Evolutionary conservation across 495 filamentous ascomycete species (phyloP).

Genomic region (Penicillium pancosmium): DNA sequence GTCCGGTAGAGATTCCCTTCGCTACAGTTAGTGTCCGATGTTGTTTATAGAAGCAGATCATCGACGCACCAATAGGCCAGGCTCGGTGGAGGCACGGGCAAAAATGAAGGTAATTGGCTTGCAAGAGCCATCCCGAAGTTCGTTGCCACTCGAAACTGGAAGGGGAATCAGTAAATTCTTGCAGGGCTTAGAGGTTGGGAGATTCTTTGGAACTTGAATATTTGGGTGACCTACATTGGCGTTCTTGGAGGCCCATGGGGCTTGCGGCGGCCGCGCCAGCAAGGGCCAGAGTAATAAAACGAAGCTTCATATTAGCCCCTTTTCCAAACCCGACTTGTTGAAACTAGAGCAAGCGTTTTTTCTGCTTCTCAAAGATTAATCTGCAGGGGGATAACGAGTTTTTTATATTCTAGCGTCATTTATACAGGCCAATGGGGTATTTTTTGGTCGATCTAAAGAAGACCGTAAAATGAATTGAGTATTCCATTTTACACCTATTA

Average conservation of each 20-base stretch:
- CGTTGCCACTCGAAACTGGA: constrained; percentile 31
- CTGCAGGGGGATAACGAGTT: not conserved
- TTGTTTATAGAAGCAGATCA: not conserved
- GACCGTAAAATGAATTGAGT: not conserved
- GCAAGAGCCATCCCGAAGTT: constrained; percentile 49
- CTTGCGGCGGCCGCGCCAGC: constrained; percentile 17
- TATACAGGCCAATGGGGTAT: not conserved
- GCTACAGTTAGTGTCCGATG: not conserved
- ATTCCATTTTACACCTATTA: not conserved
- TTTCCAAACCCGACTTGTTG: not conserved
- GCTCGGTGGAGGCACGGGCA: constrained; percentile 52
- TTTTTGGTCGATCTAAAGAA: not conserved
- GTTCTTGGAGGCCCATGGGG: constrained; percentile 18
- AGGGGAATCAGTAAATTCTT: no score
- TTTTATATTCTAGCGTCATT: not conserved
- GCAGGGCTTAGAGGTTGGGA: not conserved
- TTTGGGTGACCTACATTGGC: constrained; percentile 12
- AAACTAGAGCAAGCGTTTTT: not conserved
- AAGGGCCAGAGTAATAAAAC: constrained; percentile 12
- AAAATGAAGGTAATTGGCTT: constrained; percentile 54
- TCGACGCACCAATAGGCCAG: constrained; percentile 15
- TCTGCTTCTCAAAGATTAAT: not conserved
- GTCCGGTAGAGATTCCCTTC: constrained; percentile 45
- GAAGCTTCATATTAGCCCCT: constrained; percentile 9
- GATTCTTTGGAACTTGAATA: not conserved